Evolutionary conservation across 31 red algal species (phyloP), one percentile per base, ranked within the genome.

Genomic region (Bonnemaisonia californica): DNA sequence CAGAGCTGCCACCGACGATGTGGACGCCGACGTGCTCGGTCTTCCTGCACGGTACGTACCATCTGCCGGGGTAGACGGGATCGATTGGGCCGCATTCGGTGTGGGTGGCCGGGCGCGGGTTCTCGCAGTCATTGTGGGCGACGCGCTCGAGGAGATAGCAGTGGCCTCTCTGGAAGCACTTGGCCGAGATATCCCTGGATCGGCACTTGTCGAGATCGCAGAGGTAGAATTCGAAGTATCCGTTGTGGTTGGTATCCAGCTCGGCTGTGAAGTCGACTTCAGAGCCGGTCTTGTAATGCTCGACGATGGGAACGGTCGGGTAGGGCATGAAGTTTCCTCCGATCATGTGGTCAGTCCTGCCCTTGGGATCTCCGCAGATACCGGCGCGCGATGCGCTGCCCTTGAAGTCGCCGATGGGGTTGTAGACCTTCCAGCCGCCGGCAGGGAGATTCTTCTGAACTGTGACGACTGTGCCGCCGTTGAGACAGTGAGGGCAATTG

Each of bases 221-320:
- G 27, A 94, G 12, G 69, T 70, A 94, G 67, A 89, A 94, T 60
- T 94, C 86, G 33, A 94, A 82, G 58, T 84, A 89, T 8, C 92
- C 92, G 29, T 85, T 80, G 79, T 94, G 92, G 63, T 80, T 80
- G 76, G 90, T 86, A 55, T 85, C 83, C 38, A 93, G 62, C 42
- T 81, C 76, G 26, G 72, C 73, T 4, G 31, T 58, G 29, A 93
- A 93, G 62, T 93, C 82, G 3, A 86, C 69, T n/a, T 31, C 41
- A 19, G 57, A 45, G 29, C 83, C 83, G 28, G 76, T 68, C 29
- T 66, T 81, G 61, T 69, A 93, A 28, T 74, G 22, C 1, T 56
- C 57, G 1, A 87, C 83, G 58, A 86, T 76, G 34, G 77, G 77
- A 3, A 81, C 81, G 22, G 21, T 85, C 34, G 45, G 12, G 29